These are phyloP conservation scores for Jasminum sambac DNA, from an alignment of 257 asterid genomes.

Conservation along the genomic window DNA sequence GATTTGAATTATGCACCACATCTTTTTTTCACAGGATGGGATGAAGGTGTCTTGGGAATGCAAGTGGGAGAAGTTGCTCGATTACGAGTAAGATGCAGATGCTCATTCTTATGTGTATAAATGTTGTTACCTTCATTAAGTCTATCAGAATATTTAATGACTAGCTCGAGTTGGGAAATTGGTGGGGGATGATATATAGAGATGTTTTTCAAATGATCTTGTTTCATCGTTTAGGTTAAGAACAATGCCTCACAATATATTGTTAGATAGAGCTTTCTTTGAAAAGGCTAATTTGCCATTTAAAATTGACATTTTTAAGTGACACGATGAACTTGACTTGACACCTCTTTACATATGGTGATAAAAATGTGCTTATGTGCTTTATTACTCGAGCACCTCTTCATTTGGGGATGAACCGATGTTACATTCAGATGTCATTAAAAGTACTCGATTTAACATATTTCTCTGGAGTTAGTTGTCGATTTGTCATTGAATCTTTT, in stretches of 20 bases:
- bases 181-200: not conserved
- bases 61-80: conserved; percentile 96
- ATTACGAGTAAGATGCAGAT: conserved; percentile 44
- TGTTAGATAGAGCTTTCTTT: too few species aligned
- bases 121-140: not conserved
- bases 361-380: too few species aligned
- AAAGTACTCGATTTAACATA: too few species aligned
- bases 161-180: not conserved
- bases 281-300: too few species aligned
- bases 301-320: too few species aligned
- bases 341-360: too few species aligned
- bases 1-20: not conserved
- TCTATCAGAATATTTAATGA: not conserved
- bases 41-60: conserved; percentile 95
- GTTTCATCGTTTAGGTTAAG: not conserved
- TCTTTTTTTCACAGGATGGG: conserved; percentile 73
- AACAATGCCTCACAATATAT: not conserved
- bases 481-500: not conserved
- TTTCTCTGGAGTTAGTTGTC: too few species aligned
- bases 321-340: too few species aligned
- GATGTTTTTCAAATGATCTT: not conserved
- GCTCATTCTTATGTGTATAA: not conserved
- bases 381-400: too few species aligned
- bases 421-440: too few species aligned
- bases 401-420: too few species aligned